Conservation (phyloP, 169 alveolate species). For the Babesia sp. region DNA sequence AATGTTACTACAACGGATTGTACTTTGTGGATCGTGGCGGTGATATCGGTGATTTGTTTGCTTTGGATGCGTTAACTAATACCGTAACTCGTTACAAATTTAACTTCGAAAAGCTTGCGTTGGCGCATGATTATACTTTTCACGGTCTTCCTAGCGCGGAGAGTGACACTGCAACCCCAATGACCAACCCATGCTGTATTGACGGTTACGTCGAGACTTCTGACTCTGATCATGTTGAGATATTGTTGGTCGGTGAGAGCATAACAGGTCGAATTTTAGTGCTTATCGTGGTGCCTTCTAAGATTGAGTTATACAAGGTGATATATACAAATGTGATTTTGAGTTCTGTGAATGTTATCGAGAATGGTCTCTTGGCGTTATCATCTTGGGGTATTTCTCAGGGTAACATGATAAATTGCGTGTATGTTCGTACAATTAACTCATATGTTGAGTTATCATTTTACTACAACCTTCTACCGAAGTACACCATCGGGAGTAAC, state of each 20-base stretch:
- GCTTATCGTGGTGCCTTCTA: background rate
- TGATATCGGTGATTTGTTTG: background rate
- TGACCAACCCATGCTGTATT: slow-evolving; percentile 25
- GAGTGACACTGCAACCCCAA: slow-evolving; percentile 1
- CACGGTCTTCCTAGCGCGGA: background rate
- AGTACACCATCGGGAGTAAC: slow-evolving; percentile 47
- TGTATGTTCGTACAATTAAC: slow-evolving; percentile 13
- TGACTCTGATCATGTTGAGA: background rate
- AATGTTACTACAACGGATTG: slow-evolving; percentile 26
- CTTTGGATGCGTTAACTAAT: slow-evolving; percentile 36
- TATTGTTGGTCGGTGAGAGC: slow-evolving; percentile 46
- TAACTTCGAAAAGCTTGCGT: background rate
- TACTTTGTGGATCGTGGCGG: background rate
- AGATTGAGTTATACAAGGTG: slow-evolving; percentile 31
- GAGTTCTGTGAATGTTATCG: background rate
- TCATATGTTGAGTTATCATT: slow-evolving; percentile 28
- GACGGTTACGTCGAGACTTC: slow-evolving; percentile 1
- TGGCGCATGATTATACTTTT: background rate
- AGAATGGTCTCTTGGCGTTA: background rate
- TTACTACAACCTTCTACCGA: slow-evolving; percentile 27
- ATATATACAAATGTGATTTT: slow-evolving; percentile 18
- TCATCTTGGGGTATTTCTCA: slow-evolving; percentile 49
- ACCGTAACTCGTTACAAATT: slow-evolving; percentile 9
- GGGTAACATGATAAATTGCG: slow-evolving; percentile 32
- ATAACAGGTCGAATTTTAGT: slow-evolving; percentile 50